Evolutionary conservation across 306 rosid species (phyloP).

Genomic region (Potentilla sterilis): DNA sequence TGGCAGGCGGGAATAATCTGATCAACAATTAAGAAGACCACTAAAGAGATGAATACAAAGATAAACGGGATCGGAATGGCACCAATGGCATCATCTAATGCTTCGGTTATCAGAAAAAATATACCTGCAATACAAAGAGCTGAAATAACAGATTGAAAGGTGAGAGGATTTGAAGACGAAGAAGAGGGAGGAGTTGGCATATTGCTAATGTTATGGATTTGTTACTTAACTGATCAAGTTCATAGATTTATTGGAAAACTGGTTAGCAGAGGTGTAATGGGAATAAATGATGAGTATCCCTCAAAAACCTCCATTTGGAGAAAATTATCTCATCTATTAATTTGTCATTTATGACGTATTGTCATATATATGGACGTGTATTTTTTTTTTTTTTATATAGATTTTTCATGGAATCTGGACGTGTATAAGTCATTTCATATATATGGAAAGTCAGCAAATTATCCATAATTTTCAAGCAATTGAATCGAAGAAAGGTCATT

Average conservation of each 20-base stretch:
- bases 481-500: too few relatives aligned
- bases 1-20: not conserved
- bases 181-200: not conserved
- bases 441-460: not conserved
- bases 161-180: not conserved
- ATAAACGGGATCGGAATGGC: not conserved
- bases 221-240: not conserved
- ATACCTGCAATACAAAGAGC: not conserved
- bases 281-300: not conserved
- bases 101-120: constrained; percentile 3
- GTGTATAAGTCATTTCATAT: not conserved
- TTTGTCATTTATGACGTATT: not conserved
- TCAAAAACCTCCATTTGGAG: not conserved
- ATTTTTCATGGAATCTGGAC: not conserved
- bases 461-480: not conserved
- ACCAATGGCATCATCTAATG: not conserved
- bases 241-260: not conserved
- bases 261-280: not conserved
- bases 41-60: not conserved
- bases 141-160: not conserved
- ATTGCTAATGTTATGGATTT: not conserved
- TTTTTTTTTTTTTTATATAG: too few relatives aligned
- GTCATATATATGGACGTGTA: not conserved
- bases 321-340: not conserved
- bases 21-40: not conserved